Conservation (phyloP, 495 filamentous ascomycete species). For the Letharia columbiana region DNA sequence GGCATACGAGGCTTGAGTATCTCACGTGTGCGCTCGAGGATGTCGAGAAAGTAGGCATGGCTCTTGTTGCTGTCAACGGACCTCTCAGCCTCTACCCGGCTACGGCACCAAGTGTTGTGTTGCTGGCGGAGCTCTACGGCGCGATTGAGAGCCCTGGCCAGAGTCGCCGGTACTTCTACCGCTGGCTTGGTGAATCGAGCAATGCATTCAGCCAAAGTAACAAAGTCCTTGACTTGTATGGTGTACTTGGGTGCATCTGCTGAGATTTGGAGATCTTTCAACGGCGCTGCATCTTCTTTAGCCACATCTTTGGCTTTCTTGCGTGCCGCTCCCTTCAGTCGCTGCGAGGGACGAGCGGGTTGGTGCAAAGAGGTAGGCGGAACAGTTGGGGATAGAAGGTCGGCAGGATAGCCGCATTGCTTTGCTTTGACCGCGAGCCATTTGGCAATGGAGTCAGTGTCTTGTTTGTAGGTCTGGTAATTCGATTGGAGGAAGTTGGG, state of each 20-base stretch:
- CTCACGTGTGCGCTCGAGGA: constrained; percentile 30
- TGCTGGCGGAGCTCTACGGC: constrained; percentile 19
- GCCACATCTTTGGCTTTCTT: constrained; percentile 23
- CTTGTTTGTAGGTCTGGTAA: constrained; percentile 42
- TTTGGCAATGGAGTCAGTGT: constrained; percentile 40
- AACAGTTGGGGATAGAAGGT: constrained; percentile 13
- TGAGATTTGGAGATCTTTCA: not conserved
- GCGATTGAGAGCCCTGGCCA: constrained; percentile 12
- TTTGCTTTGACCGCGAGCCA: constrained; percentile 44
- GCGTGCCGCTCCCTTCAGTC: constrained; percentile 33
- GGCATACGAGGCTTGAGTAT: constrained; percentile 27
- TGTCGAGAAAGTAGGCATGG: constrained; percentile 32
- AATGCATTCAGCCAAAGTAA: constrained; percentile 33
- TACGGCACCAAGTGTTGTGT: constrained; percentile 15
- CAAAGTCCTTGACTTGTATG: constrained; percentile 35
- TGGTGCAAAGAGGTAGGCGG: not conserved
- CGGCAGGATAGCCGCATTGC: constrained; percentile 29
- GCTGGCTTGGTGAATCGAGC: constrained; percentile 20
- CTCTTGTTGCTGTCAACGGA: constrained; percentile 20
- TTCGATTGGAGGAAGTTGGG: constrained; percentile 32
- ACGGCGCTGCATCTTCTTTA: not conserved
- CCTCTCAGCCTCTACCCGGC: not conserved
- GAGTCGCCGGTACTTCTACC: constrained; percentile 23
- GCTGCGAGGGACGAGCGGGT: constrained; percentile 8
- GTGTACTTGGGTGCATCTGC: constrained; percentile 24